Percentiles rank a stretch among this genome's conserved stretches.
These are phyloP conservation scores for Crassisporium funariophilum DNA, from an alignment of 768 basidiomycete species.

Conservation along the genomic window DNA sequence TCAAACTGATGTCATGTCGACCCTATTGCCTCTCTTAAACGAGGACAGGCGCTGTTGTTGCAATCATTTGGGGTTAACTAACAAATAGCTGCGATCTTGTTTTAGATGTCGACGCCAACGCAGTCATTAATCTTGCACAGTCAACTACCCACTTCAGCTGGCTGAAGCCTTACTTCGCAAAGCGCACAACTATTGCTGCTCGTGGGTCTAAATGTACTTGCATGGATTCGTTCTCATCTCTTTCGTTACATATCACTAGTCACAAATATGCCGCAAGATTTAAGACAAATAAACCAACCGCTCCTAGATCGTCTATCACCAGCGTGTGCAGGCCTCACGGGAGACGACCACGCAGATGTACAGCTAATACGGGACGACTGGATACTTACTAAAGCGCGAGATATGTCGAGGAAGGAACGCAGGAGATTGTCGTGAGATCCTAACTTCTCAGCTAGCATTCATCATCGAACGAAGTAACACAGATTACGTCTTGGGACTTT, in stretches of 20 bases:
- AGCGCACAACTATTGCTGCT: conserved; percentile 27
- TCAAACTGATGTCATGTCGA: background rate
- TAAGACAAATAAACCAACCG: conserved; percentile 51
- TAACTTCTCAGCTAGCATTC: background rate
- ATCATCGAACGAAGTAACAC: background rate
- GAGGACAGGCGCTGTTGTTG: no score
- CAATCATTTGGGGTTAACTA: background rate
- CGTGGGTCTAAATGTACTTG: conserved; percentile 22
- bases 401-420: conserved; percentile 34
- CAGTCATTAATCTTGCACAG: conserved; percentile 27
- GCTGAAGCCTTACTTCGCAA: conserved; percentile 45
- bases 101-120: conserved; percentile 24
- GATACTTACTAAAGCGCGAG: conserved; percentile 50
- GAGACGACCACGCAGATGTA: conserved; percentile 63
- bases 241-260: conserved; percentile 30
- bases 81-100: background rate
- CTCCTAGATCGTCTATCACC: conserved; percentile 58
- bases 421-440: conserved; percentile 31
- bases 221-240: background rate
- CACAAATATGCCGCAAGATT: conserved; percentile 49
- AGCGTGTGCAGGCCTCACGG: conserved; percentile 61
- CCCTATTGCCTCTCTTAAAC: background rate
- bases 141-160: conserved; percentile 43
- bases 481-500: conserved; percentile 79
- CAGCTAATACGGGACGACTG: conserved; percentile 63